Percentiles rank a stretch among this genome's conserved stretches.
Evolutionary conservation across 805 yeast species (phyloP).

Genomic region (Kazachstania martiniae): DNA sequence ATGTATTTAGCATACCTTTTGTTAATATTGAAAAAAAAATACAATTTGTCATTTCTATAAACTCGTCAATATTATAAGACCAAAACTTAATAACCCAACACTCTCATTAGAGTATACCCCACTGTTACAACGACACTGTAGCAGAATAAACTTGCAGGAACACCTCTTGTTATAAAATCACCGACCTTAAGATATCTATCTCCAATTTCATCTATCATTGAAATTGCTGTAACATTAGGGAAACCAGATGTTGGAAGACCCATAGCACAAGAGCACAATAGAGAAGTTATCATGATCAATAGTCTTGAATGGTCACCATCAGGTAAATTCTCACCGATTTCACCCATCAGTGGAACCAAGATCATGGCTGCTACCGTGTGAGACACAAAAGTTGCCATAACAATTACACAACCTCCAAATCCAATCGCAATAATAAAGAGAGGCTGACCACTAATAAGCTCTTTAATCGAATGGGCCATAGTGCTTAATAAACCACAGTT

Average conservation of each 20-base stretch:
- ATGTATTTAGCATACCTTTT: too few relatives aligned
- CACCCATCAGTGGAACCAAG: conserved; percentile 79
- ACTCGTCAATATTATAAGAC: too few relatives aligned
- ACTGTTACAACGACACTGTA: conserved; percentile 64
- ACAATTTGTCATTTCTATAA: too few relatives aligned
- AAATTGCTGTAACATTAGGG: conserved; percentile 95
- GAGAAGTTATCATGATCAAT: conserved; percentile 52
- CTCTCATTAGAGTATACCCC: conserved; percentile 65
- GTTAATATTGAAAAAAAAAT: not conserved
- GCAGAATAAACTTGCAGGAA: conserved; percentile 72
- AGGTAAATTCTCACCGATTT: conserved; percentile 68
- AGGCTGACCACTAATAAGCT: conserved; percentile 52
- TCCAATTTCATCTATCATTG: conserved; percentile 88
- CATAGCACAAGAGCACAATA: conserved; percentile 90
- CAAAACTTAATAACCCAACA: conserved; percentile 38
- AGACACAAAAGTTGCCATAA: conserved; percentile 88
- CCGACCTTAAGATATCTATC: conserved; percentile 79
- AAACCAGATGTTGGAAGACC: conserved; percentile 96
- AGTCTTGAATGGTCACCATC: conserved; percentile 76
- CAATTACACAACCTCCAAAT: conserved; percentile 72
- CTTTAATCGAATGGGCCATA: conserved; percentile 62
- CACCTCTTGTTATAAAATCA: conserved; percentile 82
- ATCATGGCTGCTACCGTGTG: conserved; percentile 97
- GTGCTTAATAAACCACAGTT: conserved; percentile 78
- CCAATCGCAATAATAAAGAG: conserved; percentile 62